These are phyloP conservation scores for Leucosporidium yakuticum DNA, from an alignment of 768 basidiomycete genomes.

Conservation along the genomic window DNA sequence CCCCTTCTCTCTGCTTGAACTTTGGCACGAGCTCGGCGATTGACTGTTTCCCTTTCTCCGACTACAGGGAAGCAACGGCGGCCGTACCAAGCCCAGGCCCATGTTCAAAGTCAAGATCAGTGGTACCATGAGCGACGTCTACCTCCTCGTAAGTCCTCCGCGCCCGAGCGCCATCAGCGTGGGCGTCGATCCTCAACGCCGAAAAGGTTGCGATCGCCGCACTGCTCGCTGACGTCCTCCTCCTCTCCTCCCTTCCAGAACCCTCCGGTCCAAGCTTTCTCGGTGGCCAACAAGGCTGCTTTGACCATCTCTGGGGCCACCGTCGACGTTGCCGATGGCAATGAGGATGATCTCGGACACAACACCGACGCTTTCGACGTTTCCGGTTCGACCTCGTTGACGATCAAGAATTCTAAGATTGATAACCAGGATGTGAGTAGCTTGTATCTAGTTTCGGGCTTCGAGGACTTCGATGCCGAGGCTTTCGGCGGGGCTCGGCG, in stretches of 20 bases:
- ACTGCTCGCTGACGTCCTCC: too few species aligned
- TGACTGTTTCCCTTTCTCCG: too few species aligned
- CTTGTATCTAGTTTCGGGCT: too few species aligned
- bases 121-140: background rate
- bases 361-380: slow-evolving; percentile 9
- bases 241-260: background rate
- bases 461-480: too few species aligned
- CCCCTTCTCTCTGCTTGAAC: too few species aligned
- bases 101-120: slow-evolving; percentile 7
- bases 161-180: too few species aligned
- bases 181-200: too few species aligned
- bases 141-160: background rate
- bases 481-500: too few species aligned
- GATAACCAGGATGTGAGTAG: slow-evolving; percentile 5
- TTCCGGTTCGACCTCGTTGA: background rate
- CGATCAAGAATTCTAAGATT: background rate
- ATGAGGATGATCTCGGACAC: background rate
- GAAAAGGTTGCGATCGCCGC: too few species aligned
- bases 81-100: slow-evolving; percentile 5
- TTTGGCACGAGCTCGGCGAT: too few species aligned
- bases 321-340: background rate
- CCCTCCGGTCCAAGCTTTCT: slow-evolving; percentile 9
- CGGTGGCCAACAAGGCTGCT: background rate
- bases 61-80: slow-evolving; percentile 1
- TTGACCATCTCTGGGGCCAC: background rate